These are phyloP conservation scores for Cercospora citrullina DNA, from an alignment of 2,329 filamentous ascomycete species.

Conservation along the genomic window DNA sequence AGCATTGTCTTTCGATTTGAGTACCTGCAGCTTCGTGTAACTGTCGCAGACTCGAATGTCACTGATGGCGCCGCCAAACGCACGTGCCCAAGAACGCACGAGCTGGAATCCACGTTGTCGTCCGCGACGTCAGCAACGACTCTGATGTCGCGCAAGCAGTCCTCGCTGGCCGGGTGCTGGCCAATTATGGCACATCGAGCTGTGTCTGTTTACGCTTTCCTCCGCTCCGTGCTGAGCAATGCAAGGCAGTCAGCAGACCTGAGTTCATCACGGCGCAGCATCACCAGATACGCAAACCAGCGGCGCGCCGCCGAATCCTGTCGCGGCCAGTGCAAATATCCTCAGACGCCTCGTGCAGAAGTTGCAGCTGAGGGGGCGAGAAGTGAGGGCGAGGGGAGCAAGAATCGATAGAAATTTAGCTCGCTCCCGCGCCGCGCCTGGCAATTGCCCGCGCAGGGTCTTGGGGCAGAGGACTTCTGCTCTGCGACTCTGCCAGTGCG, in stretches of 20 bases:
- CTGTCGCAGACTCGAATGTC: background rate
- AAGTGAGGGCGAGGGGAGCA: background rate
- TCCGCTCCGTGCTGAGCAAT: background rate
- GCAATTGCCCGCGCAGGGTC: slow-evolving; percentile 1
- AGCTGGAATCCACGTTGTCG: background rate
- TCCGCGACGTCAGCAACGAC: background rate
- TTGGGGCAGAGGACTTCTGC: slow-evolving; percentile 4
- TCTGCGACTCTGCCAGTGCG: background rate
- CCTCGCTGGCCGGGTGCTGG: background rate
- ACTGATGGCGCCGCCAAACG: slow-evolving; percentile 2
- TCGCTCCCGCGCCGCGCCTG: slow-evolving; percentile 3
- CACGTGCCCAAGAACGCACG: slow-evolving; percentile 5
- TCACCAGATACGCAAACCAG: background rate
- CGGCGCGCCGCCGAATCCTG: background rate
- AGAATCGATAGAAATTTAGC: slow-evolving; percentile 4
- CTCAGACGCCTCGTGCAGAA: background rate
- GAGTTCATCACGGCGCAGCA: background rate
- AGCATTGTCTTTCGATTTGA: slow-evolving; percentile 1
- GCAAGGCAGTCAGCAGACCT: background rate
- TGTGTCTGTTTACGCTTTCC: background rate
- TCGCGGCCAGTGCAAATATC: background rate
- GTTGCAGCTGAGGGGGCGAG: background rate
- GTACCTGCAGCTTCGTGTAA: slow-evolving; percentile 4
- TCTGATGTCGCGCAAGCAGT: background rate
- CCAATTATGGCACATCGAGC: background rate